Base-by-base conservation (phyloP, 139 green algal genomes). In the Volvox africanus region DNA sequence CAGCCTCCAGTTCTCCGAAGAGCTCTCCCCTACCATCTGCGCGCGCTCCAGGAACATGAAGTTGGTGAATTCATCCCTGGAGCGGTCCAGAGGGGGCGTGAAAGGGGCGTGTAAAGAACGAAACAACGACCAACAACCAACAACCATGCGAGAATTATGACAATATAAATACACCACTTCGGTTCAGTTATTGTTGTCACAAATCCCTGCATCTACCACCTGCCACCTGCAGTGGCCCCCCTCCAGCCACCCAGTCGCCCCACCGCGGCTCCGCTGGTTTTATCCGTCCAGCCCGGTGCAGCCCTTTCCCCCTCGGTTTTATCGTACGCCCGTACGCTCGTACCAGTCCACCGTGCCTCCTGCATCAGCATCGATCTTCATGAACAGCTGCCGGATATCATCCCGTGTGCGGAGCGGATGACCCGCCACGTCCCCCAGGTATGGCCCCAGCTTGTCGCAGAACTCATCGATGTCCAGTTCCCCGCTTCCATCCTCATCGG, bases 361-460 rank as follows among this genome's bases (percentile, higher is more conserved):
- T 61, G 96, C 96, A 81, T 98, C 96, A 33, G 97, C 97, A 91
- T 98, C 97, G 80, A 98, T 98, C 87, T 98, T 98, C 94, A 98
- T 96, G 81, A 98, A 98, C 62, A 98, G 94, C 91, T 98, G 96
- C 21, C 83, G 91, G 24, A 97, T 94, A 22, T 90, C 50, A n/a
- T 90, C 85, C 28, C 85, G 85, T 1, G 28, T 82, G 2, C 26
- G 32, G 21, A 90, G 71, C n/a, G 44, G 50, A 17, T 90, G 35
- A 0, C 86, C 86, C n/a, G 67, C 86, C 55, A 83, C 86, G 30
- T 83, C 86, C 0, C 87, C 95, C 73, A 97, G 88, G 79, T 96
- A 93, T 3, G 96, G 96, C 9, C 95, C 96, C 87, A 98, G 90
- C 92, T 97, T 96, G 80, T 97, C 94, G 33, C 82, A 93, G 80